Percentiles rank a stretch among this genome's conserved stretches.
These are phyloP conservation scores for Tagetes erecta DNA, from an alignment of 129 eudicot species.

Conservation along the genomic window DNA sequence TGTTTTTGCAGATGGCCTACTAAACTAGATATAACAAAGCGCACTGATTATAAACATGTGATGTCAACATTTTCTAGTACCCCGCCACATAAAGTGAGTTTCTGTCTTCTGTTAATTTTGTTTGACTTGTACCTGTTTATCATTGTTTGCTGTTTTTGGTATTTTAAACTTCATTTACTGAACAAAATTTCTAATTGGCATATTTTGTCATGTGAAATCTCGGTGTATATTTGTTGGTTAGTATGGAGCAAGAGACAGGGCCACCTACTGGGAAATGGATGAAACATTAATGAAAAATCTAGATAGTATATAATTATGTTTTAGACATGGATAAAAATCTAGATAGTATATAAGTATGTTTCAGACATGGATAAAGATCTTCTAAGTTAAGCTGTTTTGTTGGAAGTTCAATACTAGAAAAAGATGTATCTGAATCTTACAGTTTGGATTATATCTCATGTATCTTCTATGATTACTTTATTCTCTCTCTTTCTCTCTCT, in stretches of 20 bases:
- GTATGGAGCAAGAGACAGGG: conserved; percentile 29
- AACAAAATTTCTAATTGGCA: conserved; percentile 15
- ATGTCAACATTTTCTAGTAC: conserved; percentile 83
- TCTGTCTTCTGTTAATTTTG: conserved; percentile 9
- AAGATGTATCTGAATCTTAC: conserved; percentile 16
- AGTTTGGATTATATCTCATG: background rate
- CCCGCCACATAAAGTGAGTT: conserved; percentile 78
- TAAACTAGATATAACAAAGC: conserved; percentile 90
- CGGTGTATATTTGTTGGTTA: conserved; percentile 24
- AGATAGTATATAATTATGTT: conserved; percentile 19
- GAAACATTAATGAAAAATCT: conserved; percentile 19
- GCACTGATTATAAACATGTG: conserved; percentile 92
- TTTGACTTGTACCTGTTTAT: conserved; percentile 8
- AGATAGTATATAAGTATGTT: conserved; percentile 18
- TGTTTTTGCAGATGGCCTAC: conserved; percentile 82
- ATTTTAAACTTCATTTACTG: conserved; percentile 15
- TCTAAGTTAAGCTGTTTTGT: conserved; percentile 13
- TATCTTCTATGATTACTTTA: background rate
- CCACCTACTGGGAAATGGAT: conserved; percentile 30
- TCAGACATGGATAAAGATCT: conserved; percentile 17
- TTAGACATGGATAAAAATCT: conserved; percentile 18
- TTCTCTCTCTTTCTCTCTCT: background rate
- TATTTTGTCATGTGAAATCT: conserved; percentile 22
- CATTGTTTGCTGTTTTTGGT: conserved; percentile 11
- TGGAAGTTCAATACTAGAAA: conserved; percentile 1